These are phyloP conservation scores for Erythrophleum fordii DNA, from an alignment of 306 rosid genomes.

Conservation along the genomic window DNA sequence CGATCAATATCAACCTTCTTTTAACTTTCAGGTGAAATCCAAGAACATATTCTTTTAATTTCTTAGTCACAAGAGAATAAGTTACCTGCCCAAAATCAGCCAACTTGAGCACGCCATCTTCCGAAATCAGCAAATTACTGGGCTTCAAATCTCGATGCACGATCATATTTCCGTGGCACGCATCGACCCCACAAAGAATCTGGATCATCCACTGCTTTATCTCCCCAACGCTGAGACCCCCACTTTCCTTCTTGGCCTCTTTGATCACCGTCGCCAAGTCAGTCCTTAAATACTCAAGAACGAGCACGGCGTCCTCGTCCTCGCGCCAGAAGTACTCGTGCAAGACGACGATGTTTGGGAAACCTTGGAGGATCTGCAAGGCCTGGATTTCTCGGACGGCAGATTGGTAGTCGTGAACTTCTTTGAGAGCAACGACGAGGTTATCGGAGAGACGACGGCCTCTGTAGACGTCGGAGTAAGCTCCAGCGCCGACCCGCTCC, in stretches of 20 bases:
- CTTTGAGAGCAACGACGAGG: slow-evolving; percentile 78
- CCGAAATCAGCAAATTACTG: slow-evolving; percentile 68
- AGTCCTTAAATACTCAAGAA: slow-evolving; percentile 66
- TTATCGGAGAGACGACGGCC: slow-evolving; percentile 75
- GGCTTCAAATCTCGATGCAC: slow-evolving; percentile 92
- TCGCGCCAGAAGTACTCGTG: slow-evolving; percentile 92
- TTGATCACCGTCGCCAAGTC: slow-evolving; percentile 66
- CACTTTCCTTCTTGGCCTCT: slow-evolving; percentile 60
- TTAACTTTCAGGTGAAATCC: background rate
- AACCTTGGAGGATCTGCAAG: slow-evolving; percentile 60
- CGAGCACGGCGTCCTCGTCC: slow-evolving; percentile 91
- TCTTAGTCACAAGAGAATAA: background rate
- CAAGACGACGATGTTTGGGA: slow-evolving; percentile 68
- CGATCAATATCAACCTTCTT: slow-evolving; percentile 3
- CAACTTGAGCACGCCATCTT: slow-evolving; percentile 80
- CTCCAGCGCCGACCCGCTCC: slow-evolving; percentile 79
- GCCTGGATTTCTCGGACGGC: slow-evolving; percentile 88
- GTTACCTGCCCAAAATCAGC: slow-evolving; percentile 96
- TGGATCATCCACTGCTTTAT: slow-evolving; percentile 85
- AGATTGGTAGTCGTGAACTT: slow-evolving; percentile 83
- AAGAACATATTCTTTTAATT: background rate
- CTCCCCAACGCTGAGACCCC: slow-evolving; percentile 53
- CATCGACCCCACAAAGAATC: slow-evolving; percentile 72
- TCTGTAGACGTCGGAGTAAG: slow-evolving; percentile 87
- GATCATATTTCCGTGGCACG: slow-evolving; percentile 72